Evolutionary conservation across 2,329 filamentous ascomycete genomes (phyloP).

Genomic region (Colletotrichum sp.): DNA sequence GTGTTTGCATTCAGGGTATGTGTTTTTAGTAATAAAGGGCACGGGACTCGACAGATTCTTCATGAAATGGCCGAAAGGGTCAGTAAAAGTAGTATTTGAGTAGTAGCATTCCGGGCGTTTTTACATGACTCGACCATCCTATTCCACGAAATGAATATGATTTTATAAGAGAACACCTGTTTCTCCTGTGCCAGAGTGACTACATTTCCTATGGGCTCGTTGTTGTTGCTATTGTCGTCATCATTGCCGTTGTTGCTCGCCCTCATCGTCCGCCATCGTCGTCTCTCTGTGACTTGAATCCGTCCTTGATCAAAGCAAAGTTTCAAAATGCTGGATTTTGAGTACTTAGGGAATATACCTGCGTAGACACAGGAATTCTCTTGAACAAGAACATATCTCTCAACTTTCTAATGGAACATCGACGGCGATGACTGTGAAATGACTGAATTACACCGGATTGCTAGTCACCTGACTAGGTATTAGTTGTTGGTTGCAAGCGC

Average conservation of each 20-base stretch:
- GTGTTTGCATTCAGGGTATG: conserved; percentile 6
- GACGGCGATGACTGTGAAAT: background rate
- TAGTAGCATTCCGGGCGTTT: conserved; percentile 22
- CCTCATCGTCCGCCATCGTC: background rate
- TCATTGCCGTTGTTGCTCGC: background rate
- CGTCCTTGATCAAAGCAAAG: background rate
- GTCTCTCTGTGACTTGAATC: background rate
- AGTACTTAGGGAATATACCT: background rate
- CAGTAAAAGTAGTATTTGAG: conserved; percentile 20
- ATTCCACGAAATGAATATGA: background rate
- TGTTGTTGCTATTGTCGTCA: background rate
- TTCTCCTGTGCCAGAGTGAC: background rate
- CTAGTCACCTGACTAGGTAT: background rate
- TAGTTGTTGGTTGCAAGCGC: background rate
- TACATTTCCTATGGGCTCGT: background rate
- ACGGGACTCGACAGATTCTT: conserved; percentile 10
- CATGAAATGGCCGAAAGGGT: conserved; percentile 5
- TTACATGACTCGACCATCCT: conserved; percentile 15
- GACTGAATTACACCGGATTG: background rate
- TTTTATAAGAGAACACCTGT: background rate
- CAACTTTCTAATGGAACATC: background rate
- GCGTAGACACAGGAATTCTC: accelerated
- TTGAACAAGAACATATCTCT: background rate
- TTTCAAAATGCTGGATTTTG: background rate
- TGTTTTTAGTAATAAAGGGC: conserved; percentile 15